These are phyloP conservation scores for Ilyonectria sp. DNA, from an alignment of 2,329 filamentous ascomycete genomes.

Conservation along the genomic window DNA sequence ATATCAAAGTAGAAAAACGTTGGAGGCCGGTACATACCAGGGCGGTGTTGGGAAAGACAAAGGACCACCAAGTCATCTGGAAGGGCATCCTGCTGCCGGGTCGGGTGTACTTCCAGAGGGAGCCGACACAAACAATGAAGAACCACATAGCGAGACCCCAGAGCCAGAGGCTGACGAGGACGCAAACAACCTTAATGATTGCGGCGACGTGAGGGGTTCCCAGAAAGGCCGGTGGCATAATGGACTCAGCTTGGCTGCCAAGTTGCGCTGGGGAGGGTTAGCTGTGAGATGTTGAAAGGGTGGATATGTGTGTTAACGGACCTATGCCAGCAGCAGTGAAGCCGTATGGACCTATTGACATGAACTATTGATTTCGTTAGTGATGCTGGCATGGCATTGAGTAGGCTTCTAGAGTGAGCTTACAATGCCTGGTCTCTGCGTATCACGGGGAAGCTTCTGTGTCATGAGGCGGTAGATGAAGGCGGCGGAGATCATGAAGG, in stretches of 20 bases:
- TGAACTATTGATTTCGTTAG: conserved; percentile 67
- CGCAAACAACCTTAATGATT: conserved; percentile 63
- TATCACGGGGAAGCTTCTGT: conserved; percentile 84
- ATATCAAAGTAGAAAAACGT: neutral
- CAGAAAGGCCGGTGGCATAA: conserved; percentile 61
- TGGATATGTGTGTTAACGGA: neutral
- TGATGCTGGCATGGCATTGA: too few species aligned
- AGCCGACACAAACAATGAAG: conserved; percentile 84
- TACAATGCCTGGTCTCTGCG: conserved; percentile 81
- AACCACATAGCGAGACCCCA: conserved; percentile 90
- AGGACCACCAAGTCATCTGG: conserved; percentile 89
- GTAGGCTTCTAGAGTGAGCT: conserved; percentile 27
- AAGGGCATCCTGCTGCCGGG: conserved; percentile 76
- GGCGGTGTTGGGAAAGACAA: conserved; percentile 86
- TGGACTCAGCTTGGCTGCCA: conserved; percentile 58
- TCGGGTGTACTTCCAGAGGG: conserved; percentile 77
- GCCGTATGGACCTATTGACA: conserved; percentile 83
- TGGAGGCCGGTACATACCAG: conserved; percentile 57
- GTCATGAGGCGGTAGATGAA: conserved; percentile 92
- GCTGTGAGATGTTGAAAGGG: neutral
- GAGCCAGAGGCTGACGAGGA: conserved; percentile 82
- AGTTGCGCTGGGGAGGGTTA: conserved; percentile 56
- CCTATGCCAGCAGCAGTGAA: conserved; percentile 65
- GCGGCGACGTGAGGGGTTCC: conserved; percentile 59
- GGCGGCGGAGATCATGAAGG: conserved; percentile 85